Conservation (phyloP, 768 basidiomycete genomes). For the Lactifluus subvellereus region DNA sequence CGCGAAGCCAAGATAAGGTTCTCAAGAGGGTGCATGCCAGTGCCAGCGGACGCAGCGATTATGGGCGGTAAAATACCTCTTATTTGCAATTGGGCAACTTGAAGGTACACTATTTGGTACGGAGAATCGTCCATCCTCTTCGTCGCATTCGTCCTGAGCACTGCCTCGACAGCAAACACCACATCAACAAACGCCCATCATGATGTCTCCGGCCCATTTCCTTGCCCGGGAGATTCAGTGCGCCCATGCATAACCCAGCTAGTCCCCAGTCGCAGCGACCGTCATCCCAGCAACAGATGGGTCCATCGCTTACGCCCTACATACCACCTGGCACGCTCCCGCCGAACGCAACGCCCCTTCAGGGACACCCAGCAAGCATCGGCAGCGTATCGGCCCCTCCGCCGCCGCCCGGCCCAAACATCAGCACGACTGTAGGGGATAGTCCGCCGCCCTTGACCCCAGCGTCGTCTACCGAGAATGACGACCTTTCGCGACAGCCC, state of each 20-base stretch:
- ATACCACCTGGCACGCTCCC: conserved; percentile 35
- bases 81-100: too few species aligned
- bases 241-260: conserved; percentile 26
- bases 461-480: too few species aligned
- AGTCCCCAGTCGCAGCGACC: conserved; percentile 26
- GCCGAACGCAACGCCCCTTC: conserved; percentile 23
- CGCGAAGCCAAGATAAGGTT: background rate
- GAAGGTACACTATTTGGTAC: too few species aligned
- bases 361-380: conserved; percentile 24
- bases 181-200: conserved; percentile 15
- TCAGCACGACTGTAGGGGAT: too few species aligned
- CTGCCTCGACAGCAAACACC: conserved; percentile 17
- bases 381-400: conserved; percentile 3
- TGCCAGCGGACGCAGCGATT: background rate
- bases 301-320: too few species aligned
- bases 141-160: background rate
- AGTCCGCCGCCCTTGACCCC: too few species aligned
- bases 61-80: background rate
- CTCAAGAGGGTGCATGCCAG: background rate
- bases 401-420: conserved; percentile 11
- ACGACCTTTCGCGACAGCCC: too few species aligned
- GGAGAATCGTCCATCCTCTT: too few species aligned
- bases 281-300: conserved; percentile 33
- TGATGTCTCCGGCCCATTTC: conserved; percentile 4
- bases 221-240: too few species aligned